phyloP scores from a whole-genome alignment of 257 asterid genomes.

The Solanum etuberosum region DNA sequence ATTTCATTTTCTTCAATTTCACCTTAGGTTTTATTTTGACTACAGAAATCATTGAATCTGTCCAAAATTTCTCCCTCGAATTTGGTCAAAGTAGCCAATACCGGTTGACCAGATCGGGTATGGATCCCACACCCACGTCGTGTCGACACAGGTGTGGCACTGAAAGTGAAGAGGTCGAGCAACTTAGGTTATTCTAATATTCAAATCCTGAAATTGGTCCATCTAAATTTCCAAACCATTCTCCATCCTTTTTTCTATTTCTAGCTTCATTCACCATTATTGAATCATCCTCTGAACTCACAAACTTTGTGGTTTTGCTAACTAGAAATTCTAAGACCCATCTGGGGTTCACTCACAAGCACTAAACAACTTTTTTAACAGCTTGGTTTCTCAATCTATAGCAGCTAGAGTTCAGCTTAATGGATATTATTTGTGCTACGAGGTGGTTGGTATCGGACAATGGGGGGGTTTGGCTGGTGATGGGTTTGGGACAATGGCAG shows the following conservation, averaged over 20 bases:
- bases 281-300: slow-evolving; percentile 24
- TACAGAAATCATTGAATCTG: neutral
- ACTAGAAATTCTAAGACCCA: slow-evolving; percentile 42
- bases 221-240: slow-evolving; percentile 1
- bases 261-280: neutral
- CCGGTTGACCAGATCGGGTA: neutral
- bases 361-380: slow-evolving; percentile 25
- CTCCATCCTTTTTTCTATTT: slow-evolving; percentile 5
- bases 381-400: slow-evolving; percentile 38
- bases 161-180: neutral
- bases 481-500: neutral
- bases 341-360: slow-evolving; percentile 25
- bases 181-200: neutral
- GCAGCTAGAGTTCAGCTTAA: slow-evolving; percentile 55
- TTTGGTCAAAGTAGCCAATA: neutral
- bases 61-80: neutral
- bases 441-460: slow-evolving; percentile 34
- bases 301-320: slow-evolving; percentile 65
- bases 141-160: neutral
- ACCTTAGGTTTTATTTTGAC: neutral
- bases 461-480: neutral
- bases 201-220: neutral
- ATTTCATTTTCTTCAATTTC: neutral
- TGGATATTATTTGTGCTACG: slow-evolving; percentile 56
- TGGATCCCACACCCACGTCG: neutral